A percentile compares a stretch with the other conserved stretches of the same genome.
Evolutionary conservation across 805 yeast genomes (phyloP).

Genomic region (Starmerella tilneyi): DNA sequence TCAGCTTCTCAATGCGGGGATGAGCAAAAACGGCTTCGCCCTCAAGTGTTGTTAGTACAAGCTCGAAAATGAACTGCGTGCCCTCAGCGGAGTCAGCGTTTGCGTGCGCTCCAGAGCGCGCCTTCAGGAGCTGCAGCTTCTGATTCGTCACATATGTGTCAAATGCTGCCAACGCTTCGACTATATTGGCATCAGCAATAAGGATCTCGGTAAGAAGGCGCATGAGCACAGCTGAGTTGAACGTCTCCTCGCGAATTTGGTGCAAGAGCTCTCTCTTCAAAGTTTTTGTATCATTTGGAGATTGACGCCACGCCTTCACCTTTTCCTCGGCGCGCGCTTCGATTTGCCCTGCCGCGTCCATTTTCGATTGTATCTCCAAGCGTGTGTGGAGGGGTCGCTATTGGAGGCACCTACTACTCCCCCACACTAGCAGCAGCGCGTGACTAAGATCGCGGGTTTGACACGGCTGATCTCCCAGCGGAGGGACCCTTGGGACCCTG

Average conservation of each 20-base stretch:
- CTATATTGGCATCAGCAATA: constrained; percentile 24
- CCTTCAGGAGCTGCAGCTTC: constrained; percentile 24
- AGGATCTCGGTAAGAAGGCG: constrained; percentile 28
- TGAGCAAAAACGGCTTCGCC: constrained; percentile 8
- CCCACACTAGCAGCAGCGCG: background rate
- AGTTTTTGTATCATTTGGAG: background rate
- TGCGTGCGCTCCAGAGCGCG: constrained; percentile 25
- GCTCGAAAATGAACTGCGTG: constrained; percentile 19
- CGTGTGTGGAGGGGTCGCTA: background rate
- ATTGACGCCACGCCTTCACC: constrained; percentile 16
- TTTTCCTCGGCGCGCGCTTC: constrained; percentile 7
- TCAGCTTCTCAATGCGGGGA: constrained; percentile 8
- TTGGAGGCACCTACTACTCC: no score
- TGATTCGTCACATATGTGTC: constrained; percentile 29
- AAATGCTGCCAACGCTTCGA: constrained; percentile 31
- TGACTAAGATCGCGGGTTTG: background rate
- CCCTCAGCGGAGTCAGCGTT: constrained; percentile 22
- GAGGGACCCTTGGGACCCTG: no score
- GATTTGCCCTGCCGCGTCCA: constrained; percentile 1
- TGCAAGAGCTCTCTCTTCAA: constrained; percentile 9
- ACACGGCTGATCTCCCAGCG: background rate
- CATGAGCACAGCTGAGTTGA: constrained; percentile 31
- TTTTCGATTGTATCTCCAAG: background rate
- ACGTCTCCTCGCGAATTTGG: constrained; percentile 23
- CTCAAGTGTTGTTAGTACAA: constrained; percentile 19